phyloP scores from a whole-genome alignment of 495 filamentous ascomycete species.

The Wilcoxina mikolae region DNA sequence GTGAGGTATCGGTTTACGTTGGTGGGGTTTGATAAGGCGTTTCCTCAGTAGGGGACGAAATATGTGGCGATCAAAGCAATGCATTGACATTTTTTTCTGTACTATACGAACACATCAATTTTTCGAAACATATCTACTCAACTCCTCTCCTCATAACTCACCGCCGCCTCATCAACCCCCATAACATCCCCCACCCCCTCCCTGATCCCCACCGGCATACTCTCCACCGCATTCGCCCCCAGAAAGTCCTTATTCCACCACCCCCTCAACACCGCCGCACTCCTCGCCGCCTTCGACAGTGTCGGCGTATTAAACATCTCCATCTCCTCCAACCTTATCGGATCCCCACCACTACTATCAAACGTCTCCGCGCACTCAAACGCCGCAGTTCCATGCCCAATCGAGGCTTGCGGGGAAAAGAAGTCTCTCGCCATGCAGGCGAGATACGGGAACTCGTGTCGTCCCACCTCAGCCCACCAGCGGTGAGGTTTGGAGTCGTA shows the following conservation, averaged over 20 bases:
- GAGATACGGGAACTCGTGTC: not conserved
- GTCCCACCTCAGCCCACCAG: not conserved
- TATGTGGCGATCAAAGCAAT: too few species aligned
- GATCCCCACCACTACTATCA: not conserved
- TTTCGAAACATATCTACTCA: too few species aligned
- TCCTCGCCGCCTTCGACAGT: not conserved
- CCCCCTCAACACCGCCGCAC: not conserved
- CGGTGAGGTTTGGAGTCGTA: not conserved
- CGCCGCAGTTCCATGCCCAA: not conserved
- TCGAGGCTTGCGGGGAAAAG: not conserved
- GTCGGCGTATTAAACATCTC: too few species aligned
- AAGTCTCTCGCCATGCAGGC: not conserved
- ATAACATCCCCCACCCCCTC: not conserved
- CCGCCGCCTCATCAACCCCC: too few species aligned
- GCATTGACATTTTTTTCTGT: too few species aligned
- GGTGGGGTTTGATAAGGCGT: too few species aligned
- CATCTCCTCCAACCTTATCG: not conserved
- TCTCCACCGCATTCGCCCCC: not conserved
- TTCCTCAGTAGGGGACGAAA: too few species aligned
- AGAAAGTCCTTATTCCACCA: not conserved
- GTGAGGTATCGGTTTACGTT: slow-evolving; percentile 55
- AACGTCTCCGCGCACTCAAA: not conserved
- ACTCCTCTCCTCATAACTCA: too few species aligned
- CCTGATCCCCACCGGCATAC: not conserved
- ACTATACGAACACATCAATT: too few species aligned